Conservation (phyloP, 2,329 filamentous ascomycete genomes). For the Paecilomyces sp. region DNA sequence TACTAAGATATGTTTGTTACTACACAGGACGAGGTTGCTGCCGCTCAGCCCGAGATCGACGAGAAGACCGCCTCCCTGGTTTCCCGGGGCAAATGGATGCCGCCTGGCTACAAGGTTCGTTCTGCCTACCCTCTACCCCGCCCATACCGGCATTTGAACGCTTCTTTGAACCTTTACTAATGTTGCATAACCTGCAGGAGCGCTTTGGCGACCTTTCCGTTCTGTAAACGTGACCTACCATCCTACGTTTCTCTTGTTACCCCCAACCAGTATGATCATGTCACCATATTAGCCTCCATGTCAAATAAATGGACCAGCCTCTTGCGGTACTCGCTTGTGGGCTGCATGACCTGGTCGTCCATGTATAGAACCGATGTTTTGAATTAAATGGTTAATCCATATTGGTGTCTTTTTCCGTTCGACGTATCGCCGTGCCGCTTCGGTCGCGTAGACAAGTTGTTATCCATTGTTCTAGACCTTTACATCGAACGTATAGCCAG, state of each 20-base stretch:
- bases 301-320: slow-evolving; percentile 15
- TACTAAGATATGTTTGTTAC: slow-evolving; percentile 5
- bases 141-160: neutral
- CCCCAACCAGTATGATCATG: slow-evolving; percentile 21
- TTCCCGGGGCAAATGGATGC: slow-evolving; percentile 95
- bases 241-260: slow-evolving; percentile 20
- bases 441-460: neutral
- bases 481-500: neutral
- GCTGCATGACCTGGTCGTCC: slow-evolving; percentile 20
- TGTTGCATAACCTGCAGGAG: slow-evolving; percentile 56
- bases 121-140: neutral
- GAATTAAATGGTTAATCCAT: slow-evolving; percentile 25
- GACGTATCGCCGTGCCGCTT: neutral
- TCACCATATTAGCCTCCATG: slow-evolving; percentile 18
- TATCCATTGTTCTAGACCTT: neutral
- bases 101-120: slow-evolving; percentile 96
- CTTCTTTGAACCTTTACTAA: neutral
- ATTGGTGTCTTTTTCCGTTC: neutral
- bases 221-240: slow-evolving; percentile 56
- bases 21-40: slow-evolving; percentile 80
- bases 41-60: slow-evolving; percentile 93
- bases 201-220: slow-evolving; percentile 97
- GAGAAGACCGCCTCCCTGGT: slow-evolving; percentile 93
- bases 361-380: slow-evolving; percentile 35
- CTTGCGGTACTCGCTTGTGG: slow-evolving; percentile 8